Evolutionary conservation across 2,329 filamentous ascomycete genomes (phyloP).

Genomic region (Ceratocystis colombiana): DNA sequence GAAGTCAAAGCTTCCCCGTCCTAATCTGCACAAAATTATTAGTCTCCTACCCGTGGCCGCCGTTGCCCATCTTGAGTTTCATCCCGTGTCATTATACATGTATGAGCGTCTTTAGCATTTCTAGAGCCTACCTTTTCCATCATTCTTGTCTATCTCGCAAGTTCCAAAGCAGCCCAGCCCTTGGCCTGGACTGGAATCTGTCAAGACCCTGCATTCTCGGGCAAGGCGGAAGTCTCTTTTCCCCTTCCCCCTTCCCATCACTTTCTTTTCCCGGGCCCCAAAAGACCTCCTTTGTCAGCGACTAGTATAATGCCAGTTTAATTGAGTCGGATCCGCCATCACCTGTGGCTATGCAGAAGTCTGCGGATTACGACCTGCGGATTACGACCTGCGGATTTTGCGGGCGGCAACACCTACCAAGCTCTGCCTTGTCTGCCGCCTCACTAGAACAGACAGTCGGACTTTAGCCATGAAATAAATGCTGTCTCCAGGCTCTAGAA

Average conservation of each 20-base stretch:
- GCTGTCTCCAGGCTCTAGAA: not conserved
- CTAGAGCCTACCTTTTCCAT: not conserved
- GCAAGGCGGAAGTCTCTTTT: conserved; percentile 8
- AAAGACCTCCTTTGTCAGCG: conserved; percentile 3
- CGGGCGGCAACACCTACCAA: not conserved
- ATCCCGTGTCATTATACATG: too few relatives aligned
- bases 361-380: not conserved
- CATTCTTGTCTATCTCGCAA: not conserved
- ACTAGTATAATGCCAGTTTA: not conserved
- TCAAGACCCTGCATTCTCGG: conserved; percentile 9
- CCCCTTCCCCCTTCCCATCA: conserved; percentile 11
- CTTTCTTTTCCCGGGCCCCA: not conserved
- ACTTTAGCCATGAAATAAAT: not conserved
- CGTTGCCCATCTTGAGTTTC: too few relatives aligned
- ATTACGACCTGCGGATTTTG: not conserved
- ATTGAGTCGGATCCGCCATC: not conserved
- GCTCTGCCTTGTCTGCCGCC: not conserved
- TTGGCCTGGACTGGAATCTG: not conserved
- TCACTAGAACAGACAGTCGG: not conserved
- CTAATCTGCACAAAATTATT: not conserved
- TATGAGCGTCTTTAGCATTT: not conserved
- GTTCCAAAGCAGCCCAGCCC: not conserved
- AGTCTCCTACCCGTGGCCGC: too few relatives aligned
- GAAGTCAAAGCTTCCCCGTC: conserved; percentile 3
- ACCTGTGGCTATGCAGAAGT: conserved; percentile 7